Conservation (phyloP, 164 flowering plant species). For the Echeveria elegans region DNA sequence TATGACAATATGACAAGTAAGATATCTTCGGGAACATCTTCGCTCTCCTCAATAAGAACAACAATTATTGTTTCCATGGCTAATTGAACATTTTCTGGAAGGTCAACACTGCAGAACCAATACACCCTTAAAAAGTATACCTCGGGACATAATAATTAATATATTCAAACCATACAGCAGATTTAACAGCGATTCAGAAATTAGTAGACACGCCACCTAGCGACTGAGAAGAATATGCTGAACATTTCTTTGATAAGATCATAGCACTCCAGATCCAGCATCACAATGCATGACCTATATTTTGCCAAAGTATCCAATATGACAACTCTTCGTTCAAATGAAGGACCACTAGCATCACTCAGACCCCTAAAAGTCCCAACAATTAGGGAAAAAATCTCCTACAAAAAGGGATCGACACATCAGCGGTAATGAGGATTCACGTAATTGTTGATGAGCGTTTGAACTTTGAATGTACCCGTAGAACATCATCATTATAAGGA, state of each 20-base stretch:
- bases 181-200: background rate
- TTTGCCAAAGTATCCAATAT: conserved; percentile 92
- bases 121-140: background rate
- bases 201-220: conserved; percentile 63
- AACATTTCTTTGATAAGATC: conserved; percentile 85
- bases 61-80: conserved; percentile 90
- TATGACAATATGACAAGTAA: conserved; percentile 48
- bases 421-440: background rate
- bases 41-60: conserved; percentile 89
- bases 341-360: conserved; percentile 62
- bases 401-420: conserved; percentile 21
- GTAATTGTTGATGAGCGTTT: conserved; percentile 7
- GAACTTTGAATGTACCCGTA: conserved; percentile 42
- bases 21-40: conserved; percentile 72
- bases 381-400: conserved; percentile 83
- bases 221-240: conserved; percentile 67
- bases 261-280: conserved; percentile 96
- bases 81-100: conserved; percentile 60
- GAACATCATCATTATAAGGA: conserved; percentile 79
- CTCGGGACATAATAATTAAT: background rate
- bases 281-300: conserved; percentile 93
- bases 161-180: background rate
- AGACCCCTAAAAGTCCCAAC: conserved; percentile 79
- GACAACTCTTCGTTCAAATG: conserved; percentile 80
- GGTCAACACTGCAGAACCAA: conserved; percentile 64